phyloP scores from a whole-genome alignment of 345 rosid genomes.

The Moricandia arvensis region DNA sequence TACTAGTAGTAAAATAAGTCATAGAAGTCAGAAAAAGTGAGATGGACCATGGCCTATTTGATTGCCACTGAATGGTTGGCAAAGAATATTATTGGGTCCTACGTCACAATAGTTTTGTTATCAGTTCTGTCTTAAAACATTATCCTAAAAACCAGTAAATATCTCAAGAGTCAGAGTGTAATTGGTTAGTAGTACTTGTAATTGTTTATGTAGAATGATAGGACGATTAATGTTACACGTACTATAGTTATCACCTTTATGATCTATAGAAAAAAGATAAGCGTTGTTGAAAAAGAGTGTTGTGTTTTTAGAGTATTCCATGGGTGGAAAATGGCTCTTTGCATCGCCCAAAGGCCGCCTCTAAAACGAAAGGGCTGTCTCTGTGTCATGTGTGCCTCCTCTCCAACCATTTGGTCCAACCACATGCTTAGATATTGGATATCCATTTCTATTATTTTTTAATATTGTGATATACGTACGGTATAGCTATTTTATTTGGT shows the following conservation, averaged over 20 bases:
- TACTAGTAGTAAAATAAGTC: background rate
- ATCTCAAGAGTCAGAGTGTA: background rate
- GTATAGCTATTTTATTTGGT: background rate
- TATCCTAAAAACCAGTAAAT: background rate
- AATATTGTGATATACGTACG: slow-evolving; percentile 7
- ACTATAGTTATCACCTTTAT: background rate
- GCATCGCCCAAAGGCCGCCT: slow-evolving; percentile 59
- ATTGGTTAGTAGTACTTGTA: background rate
- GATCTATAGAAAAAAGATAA: background rate
- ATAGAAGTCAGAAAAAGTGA: background rate
- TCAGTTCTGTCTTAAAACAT: background rate
- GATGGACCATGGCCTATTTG: background rate
- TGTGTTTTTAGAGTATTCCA: slow-evolving; percentile 14
- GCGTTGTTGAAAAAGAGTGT: slow-evolving; percentile 3
- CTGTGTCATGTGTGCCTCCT: slow-evolving; percentile 22
- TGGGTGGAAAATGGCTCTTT: slow-evolving; percentile 45
- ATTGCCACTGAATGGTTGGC: background rate
- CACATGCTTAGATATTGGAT: slow-evolving; percentile 30
- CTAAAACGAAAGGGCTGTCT: slow-evolving; percentile 4
- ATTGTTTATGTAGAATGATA: background rate
- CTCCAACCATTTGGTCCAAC: slow-evolving; percentile 37
- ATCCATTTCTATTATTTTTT: slow-evolving; percentile 8
- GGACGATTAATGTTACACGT: background rate
- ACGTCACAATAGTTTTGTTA: background rate
- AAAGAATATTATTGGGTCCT: background rate